A percentile compares a stretch with the other conserved stretches of the same genome.
These are phyloP conservation scores for Pseudopediastrum boryanum DNA, from an alignment of 139 green algal species.

Conservation along the genomic window DNA sequence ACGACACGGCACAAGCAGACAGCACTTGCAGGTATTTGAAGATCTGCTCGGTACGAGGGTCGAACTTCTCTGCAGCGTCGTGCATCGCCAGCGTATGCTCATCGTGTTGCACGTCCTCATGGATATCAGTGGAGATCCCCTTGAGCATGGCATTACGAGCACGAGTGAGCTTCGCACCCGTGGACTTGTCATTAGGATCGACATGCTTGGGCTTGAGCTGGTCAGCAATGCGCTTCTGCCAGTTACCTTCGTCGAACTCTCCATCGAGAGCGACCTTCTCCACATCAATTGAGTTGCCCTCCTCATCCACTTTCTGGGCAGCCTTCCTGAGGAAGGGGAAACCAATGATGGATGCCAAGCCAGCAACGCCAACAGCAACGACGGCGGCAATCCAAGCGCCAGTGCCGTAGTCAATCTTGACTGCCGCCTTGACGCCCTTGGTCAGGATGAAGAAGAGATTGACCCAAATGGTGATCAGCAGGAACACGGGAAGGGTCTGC, in stretches of 20 bases:
- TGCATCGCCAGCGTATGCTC: conserved; percentile 20
- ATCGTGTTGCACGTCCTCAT: conserved; percentile 37
- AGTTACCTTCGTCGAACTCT: neutral
- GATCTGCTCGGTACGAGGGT: conserved; percentile 68
- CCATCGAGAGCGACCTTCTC: neutral
- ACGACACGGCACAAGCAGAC: conserved; percentile 81
- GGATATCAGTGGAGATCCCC: conserved; percentile 36
- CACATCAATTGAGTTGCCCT: neutral
- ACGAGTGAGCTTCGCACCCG: conserved; percentile 5
- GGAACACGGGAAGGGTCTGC: conserved; percentile 24
- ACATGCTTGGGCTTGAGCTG: conserved; percentile 1
- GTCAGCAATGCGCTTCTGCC: conserved; percentile 8
- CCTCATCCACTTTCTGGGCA: neutral
- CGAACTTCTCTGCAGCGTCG: conserved; percentile 65
- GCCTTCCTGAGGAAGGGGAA: conserved; percentile 8
- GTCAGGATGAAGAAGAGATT: conserved; percentile 32
- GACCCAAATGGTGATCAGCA: conserved; percentile 30
- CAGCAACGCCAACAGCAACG: neutral
- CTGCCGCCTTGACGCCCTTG: conserved; percentile 2
- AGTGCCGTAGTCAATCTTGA: neutral
- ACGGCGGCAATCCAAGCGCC: conserved; percentile 30
- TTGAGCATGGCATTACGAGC: conserved; percentile 25
- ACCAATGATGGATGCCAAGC: neutral
- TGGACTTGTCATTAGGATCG: conserved; percentile 30
- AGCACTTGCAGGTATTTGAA: conserved; percentile 86